phyloP scores from a whole-genome alignment of 1,284 basidiomycete species.

The Ustilago crameri region DNA sequence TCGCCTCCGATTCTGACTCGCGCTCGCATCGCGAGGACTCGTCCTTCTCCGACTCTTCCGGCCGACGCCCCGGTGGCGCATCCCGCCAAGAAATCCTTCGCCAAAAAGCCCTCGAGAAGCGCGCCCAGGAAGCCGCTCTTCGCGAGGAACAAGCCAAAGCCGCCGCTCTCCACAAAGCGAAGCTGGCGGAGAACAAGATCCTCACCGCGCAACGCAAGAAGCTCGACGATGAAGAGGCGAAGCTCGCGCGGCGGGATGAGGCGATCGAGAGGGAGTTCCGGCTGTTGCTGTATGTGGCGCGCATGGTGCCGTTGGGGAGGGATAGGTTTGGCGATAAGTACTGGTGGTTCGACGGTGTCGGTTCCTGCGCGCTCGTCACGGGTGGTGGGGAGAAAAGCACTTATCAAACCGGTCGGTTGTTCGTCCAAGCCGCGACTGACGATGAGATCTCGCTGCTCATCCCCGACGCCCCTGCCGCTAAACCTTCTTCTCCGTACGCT shows the following conservation, averaged over 20 bases:
- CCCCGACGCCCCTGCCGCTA: conserved; percentile 2
- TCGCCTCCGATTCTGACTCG: conserved; percentile 41
- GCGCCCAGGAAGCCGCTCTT: conserved; percentile 49
- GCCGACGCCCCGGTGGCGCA: neutral
- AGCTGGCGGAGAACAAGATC: conserved; percentile 57
- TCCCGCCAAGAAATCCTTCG: conserved; percentile 63
- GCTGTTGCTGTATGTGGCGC: conserved; percentile 81
- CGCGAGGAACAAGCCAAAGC: conserved; percentile 40
- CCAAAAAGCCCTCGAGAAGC: conserved; percentile 60
- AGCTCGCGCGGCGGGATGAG: conserved; percentile 81
- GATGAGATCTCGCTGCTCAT: conserved; percentile 67
- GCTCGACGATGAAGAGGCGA: conserved; percentile 79
- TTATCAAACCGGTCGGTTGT: conserved; percentile 88
- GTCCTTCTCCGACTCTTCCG: conserved; percentile 34
- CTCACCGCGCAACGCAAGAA: conserved; percentile 51
- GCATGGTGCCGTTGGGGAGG: conserved; percentile 85
- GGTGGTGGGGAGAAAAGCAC: conserved; percentile 67
- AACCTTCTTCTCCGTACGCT: conserved; percentile 18
- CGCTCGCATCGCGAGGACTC: conserved; percentile 49
- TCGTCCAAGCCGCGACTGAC: conserved; percentile 86
- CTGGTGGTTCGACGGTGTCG: conserved; percentile 99
- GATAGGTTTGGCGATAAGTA: conserved; percentile 93
- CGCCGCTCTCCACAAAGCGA: conserved; percentile 52
- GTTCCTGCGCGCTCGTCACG: conserved; percentile 77
- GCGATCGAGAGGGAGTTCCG: conserved; percentile 92